A percentile compares a stretch with the other conserved stretches of the same genome.
These are phyloP conservation scores for Darksidea phi DNA, from an alignment of 495 filamentous ascomycete species.

Conservation along the genomic window DNA sequence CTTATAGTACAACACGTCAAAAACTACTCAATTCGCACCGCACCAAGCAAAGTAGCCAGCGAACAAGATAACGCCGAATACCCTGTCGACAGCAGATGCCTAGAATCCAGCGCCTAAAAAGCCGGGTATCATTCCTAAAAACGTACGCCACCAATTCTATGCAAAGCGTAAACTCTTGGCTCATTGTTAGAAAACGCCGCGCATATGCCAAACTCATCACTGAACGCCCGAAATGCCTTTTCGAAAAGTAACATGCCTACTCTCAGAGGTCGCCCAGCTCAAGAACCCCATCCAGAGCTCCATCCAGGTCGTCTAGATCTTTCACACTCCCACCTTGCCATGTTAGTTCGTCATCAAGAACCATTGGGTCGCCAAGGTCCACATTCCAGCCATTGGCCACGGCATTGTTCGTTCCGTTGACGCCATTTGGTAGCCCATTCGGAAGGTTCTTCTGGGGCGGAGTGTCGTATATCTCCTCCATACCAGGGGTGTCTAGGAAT, in stretches of 20 bases:
- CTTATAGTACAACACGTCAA: too few species aligned
- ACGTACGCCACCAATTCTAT: too few species aligned
- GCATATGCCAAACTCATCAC: too few species aligned
- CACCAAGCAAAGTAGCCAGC: too few species aligned
- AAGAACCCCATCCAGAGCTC: slow-evolving; percentile 60
- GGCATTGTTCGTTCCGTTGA: not conserved
- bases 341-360: slow-evolving; percentile 53
- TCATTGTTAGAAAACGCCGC: too few species aligned
- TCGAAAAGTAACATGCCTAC: not conserved
- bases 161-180: too few species aligned
- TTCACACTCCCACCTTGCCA: slow-evolving; percentile 71
- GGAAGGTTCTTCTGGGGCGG: not conserved
- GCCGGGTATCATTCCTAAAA: too few species aligned
- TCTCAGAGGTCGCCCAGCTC: slow-evolving; percentile 5
- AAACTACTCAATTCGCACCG: too few species aligned
- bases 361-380: slow-evolving; percentile 56
- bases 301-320: slow-evolving; percentile 64
- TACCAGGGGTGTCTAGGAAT: slow-evolving; percentile 61
- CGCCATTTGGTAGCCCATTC: not conserved
- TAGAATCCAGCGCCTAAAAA: too few species aligned
- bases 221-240: too few species aligned
- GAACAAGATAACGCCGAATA: too few species aligned
- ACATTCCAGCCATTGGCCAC: slow-evolving; percentile 22
- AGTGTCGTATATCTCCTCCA: slow-evolving; percentile 9
- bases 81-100: too few species aligned